Conservation (phyloP, 176 grass and related monocot genomes). For the Paspalum vaginatum region DNA sequence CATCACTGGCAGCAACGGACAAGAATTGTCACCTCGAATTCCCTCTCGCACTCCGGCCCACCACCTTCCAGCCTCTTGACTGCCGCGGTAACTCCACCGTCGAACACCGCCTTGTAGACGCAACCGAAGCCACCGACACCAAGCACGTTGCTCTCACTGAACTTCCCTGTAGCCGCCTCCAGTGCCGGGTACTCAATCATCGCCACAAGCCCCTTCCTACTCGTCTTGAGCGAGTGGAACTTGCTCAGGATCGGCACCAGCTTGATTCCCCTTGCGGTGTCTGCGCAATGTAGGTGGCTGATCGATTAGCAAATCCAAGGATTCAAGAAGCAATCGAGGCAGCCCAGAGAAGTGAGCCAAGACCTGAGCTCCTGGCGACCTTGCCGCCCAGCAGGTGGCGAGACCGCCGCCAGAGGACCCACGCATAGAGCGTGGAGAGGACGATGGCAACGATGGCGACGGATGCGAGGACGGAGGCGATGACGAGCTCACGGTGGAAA, state of each 20-base stretch:
- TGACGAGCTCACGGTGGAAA: slow-evolving; percentile 72
- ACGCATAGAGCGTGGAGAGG: slow-evolving; percentile 65
- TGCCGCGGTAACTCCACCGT: slow-evolving; percentile 58
- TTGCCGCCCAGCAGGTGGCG: slow-evolving; percentile 49
- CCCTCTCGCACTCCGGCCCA: slow-evolving; percentile 65
- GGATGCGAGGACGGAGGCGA: slow-evolving; percentile 63
- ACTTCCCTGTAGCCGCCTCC: slow-evolving; percentile 70
- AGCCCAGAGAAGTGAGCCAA: neutral
- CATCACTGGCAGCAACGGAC: neutral
- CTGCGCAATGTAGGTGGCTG: slow-evolving; percentile 37
- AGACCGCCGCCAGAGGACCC: slow-evolving; percentile 69
- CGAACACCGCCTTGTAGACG: slow-evolving; percentile 82
- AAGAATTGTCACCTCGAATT: slow-evolving; percentile 74
- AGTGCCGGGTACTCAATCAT: slow-evolving; percentile 75
- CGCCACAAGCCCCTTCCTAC: slow-evolving; percentile 68
- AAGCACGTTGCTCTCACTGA: slow-evolving; percentile 74
- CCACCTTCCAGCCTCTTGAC: slow-evolving; percentile 78
- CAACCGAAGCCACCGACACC: slow-evolving; percentile 77
- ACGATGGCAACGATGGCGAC: slow-evolving; percentile 70
- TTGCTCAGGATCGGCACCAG: slow-evolving; percentile 76
- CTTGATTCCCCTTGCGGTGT: slow-evolving; percentile 55
- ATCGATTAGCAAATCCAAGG: neutral
- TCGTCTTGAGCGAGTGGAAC: slow-evolving; percentile 67
- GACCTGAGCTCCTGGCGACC: slow-evolving; percentile 64
- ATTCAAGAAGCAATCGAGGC: neutral